Evolutionary conservation across 2,329 filamentous ascomycete genomes (phyloP), one percentile per base, ranked within the genome.

Genomic region (Colletotrichum caudatum): DNA sequence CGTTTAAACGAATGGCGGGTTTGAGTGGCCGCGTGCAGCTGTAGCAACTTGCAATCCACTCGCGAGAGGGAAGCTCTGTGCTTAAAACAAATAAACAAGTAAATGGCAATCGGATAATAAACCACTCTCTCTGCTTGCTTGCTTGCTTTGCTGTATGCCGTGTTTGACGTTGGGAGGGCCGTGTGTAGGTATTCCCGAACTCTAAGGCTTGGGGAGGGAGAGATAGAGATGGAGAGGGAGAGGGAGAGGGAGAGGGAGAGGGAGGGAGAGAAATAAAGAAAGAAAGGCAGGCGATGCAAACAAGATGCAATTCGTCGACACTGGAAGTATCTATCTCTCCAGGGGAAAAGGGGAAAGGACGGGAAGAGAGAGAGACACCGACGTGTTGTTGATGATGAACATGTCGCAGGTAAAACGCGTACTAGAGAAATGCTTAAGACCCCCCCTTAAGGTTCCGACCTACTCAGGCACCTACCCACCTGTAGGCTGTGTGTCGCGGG

Each of bases 11-110:
- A 71, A 71, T 69, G 59, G 68, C 65, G 35, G 61, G 20, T 69
- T 53, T 51, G 53, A 35, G 53, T 51, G 53, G 58, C 69, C 66
- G 70, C 70, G 70, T 72, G 70, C 66, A 72, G 66, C 70, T 66
- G 60, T 72, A 72, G 70, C 70, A 72, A 63, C 53, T 39, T 23
- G 53, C 20, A 60, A 39, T 50, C 18, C 60, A 65, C 44, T 58
- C 56, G 53, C 37, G 26, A 57, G 44, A 69, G 14, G 20, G n/a
- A 50, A 37, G 41, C 18, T 23, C 59, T 35, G 59, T 48, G 59
- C 44, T 48, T 61, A 46, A 57, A 57, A 57, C 50, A 64, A 64
- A 64, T 23, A 64, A 64, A 64, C 48, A 64, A 62, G 26, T 20
- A 63, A 41, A 5, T 11, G 5, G 5, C 14, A 48, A 48, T 48